Conservation (phyloP, 441 rosid genomes). For the Eruca vesicaria region DNA sequence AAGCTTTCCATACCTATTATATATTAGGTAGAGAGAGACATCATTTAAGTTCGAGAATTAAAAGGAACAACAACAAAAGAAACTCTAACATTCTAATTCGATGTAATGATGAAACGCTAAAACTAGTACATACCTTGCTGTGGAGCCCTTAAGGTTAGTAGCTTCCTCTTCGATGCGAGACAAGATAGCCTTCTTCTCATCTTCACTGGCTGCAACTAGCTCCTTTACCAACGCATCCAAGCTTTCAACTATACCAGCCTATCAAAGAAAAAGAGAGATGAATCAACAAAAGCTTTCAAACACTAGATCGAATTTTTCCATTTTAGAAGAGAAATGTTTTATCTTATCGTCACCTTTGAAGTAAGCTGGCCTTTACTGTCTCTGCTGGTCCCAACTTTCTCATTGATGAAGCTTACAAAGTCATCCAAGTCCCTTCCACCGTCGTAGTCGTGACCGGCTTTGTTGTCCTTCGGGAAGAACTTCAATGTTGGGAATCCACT, state of each 20-base stretch:
- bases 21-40: background rate
- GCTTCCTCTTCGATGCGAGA: constrained; percentile 72
- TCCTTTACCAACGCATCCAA: constrained; percentile 76
- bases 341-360: constrained; percentile 39
- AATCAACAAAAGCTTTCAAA: background rate
- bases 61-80: background rate
- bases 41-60: background rate
- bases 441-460: constrained; percentile 89
- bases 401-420: constrained; percentile 81
- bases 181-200: constrained; percentile 70
- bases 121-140: constrained; percentile 51
- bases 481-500: constrained; percentile 93
- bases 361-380: constrained; percentile 86
- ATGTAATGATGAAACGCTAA: background rate
- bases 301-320: background rate
- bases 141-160: constrained; percentile 65
- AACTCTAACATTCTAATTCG: background rate
- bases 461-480: constrained; percentile 86
- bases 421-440: constrained; percentile 87
- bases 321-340: background rate
- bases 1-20: constrained; percentile 65
- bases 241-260: constrained; percentile 87
- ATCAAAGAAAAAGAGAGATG: background rate
- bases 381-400: constrained; percentile 76
- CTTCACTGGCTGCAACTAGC: constrained; percentile 67